phyloP scores from a whole-genome alignment of 164 flowering plant species.

The Vitis rotundifolia region DNA sequence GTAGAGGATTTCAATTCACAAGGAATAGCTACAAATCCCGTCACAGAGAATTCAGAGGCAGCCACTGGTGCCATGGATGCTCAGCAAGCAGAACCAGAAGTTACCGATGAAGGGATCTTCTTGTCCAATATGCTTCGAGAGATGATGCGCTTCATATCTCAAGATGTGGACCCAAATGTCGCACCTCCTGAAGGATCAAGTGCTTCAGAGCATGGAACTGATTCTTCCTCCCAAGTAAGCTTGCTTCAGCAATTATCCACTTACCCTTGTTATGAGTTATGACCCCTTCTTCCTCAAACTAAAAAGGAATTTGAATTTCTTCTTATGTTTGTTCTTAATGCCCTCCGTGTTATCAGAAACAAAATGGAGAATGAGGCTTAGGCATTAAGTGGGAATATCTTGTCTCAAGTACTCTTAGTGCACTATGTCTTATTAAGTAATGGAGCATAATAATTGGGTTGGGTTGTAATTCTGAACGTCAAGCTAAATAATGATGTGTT shows the following conservation, averaged over 20 bases:
- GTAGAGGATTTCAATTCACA: slow-evolving; percentile 16
- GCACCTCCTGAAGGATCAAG: slow-evolving; percentile 1
- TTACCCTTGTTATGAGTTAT: background rate
- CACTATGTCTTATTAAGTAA: no score
- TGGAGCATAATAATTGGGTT: no score
- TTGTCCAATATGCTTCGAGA: slow-evolving; percentile 33
- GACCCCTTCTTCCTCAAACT: background rate
- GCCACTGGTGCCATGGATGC: slow-evolving; percentile 8
- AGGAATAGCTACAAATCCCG: slow-evolving; percentile 7
- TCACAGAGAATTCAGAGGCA: slow-evolving; percentile 9
- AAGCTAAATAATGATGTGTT: background rate
- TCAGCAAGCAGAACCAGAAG: slow-evolving; percentile 21
- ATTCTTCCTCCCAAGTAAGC: slow-evolving; percentile 23
- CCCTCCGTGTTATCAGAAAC: background rate
- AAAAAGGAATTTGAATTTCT: background rate
- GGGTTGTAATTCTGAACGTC: background rate
- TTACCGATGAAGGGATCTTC: slow-evolving; percentile 30
- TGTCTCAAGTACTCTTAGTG: no score
- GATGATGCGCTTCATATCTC: slow-evolving; percentile 30
- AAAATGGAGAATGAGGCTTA: background rate
- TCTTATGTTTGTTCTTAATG: background rate
- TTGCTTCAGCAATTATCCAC: background rate
- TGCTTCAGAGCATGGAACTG: slow-evolving; percentile 10
- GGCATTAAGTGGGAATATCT: background rate
- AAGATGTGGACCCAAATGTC: background rate